Percentiles rank a stretch among this genome's conserved stretches.
phyloP scores from a whole-genome alignment of 345 rosid genomes.

The Eucalyptus viminalis region DNA sequence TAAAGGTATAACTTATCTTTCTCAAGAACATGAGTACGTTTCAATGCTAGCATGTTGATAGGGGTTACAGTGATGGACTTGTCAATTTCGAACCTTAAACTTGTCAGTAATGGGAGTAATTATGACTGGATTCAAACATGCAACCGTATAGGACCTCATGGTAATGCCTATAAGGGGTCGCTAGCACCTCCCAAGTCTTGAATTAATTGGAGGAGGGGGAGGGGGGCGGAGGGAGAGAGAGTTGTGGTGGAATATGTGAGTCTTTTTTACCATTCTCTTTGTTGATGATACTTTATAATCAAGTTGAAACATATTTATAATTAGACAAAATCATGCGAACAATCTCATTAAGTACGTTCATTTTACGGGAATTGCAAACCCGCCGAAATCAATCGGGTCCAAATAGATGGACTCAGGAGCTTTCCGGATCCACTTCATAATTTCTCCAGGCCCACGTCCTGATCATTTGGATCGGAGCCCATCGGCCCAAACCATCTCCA shows the following conservation, averaged over 20 bases:
- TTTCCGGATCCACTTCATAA: neutral
- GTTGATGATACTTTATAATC: too few species aligned
- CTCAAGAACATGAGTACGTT: neutral
- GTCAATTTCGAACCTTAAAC: neutral
- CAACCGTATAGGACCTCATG: neutral
- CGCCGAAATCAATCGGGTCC: neutral
- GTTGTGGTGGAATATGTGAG: too few species aligned
- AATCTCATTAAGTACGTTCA: neutral
- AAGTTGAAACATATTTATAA: too few species aligned
- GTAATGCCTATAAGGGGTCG: neutral
- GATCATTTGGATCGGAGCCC: neutral
- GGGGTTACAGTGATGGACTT: fast-evolving
- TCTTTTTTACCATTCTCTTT: too few species aligned
- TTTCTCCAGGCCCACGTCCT: neutral
- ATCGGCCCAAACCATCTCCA: neutral
- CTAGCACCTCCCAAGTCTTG: neutral
- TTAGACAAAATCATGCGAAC: neutral
- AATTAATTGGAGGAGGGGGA: neutral
- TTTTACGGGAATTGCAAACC: neutral
- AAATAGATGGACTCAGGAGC: neutral
- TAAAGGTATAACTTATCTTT: neutral
- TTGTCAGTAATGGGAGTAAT: neutral
- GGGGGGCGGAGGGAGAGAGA: neutral
- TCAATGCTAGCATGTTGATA: neutral
- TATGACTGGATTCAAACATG: neutral